Evolutionary conservation across 1,284 basidiomycete species (phyloP), one percentile per base, ranked within the genome.

Genomic region (Vanrija humicola): DNA sequence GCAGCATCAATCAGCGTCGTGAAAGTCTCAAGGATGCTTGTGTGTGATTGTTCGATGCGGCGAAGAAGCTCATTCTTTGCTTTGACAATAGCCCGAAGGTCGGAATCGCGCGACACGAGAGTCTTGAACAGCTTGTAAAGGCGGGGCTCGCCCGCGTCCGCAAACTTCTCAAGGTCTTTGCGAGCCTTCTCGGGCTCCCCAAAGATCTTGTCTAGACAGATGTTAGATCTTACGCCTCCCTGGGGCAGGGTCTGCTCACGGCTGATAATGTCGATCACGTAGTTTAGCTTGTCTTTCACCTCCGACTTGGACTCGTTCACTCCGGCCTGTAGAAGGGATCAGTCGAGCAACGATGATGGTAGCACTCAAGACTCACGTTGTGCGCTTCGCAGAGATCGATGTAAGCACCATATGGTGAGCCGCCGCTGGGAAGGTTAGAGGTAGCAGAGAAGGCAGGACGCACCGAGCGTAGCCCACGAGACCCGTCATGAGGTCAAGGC

Each of bases 61-160:
- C 85, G 83, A 16, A 84, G 68, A 66, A 93, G 87, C 69, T 96
- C 93, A 66, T 79, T 82, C 46, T 82, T 82, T 8, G 88, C 80
- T 75, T 95, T 97, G 56, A 89, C 79, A 2, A 94, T 80, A 5
- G 82, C 81, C 69, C 88, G 90, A 26, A 98, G 76, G 67, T 95
- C 89, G 0, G 86, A 86, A 64, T 90, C 85, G 0, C 86, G 80
- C 70, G 97, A 91, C 77, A 90, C 83, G 65, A 89, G 86, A 0
- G 83, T 86, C 68, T 84, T 87, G 43, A 95, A 78, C 5, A 94
- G 79, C 73, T 88, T 91, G 79, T 93, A 96, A 10, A 95, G 78
- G 48, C 90, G 82, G 19, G 82, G 81, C 66, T 97, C 92, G 72
- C 97, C 97, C 39, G 86, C 77, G 58, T 88, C 87, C 1, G 93